Base-by-base conservation (phyloP, 331 rosid species). In the Quercus tomentella region DNA sequence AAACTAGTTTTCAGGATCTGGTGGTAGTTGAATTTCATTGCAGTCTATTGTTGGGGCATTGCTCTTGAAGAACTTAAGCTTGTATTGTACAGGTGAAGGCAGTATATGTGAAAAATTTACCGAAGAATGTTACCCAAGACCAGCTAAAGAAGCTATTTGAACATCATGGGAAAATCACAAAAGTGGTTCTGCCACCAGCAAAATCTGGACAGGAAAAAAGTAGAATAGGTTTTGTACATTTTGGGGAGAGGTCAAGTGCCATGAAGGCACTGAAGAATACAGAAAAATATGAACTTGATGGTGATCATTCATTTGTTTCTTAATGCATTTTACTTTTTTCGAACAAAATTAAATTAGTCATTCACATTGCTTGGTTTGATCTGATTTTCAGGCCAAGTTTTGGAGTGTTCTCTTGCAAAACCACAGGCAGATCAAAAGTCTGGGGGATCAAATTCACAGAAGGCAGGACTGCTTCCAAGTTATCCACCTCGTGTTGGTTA, bases 381-480 rank as follows among this genome's bases (percentile, higher is more conserved):
- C 12, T 61, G 33, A 72, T 79, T 78, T 79, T 63, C 86, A 95
- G 99, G 98, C 75, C 99, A 93, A 85, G 52, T 81, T 73, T 84
- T 95, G 83, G 97, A 93, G 82, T 95, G 98, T 79, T 95, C 99
- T 85, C 91, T 95, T 72, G 99, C 99, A 82, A 93, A 93, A 86
- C 99, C 99, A 51, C 99, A 95, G 87, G 87, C 92, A 72, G 98
- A 91, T 80, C 97, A 92, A 74, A 95, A 90, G 83, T 82, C 94
- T 61, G 90, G 86, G 66, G 97, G 90, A 61, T 84, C 89, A 56
- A 89, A 86, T 82, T 70, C 82, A 55, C 96, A 80, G 80, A 93
- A 87, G 78, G 71, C 91, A 56, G 99, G 97, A 70, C 79, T 91
- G 85, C 94, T 95, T 89, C 93, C 97, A 14, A 91, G 82, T 76